These are phyloP conservation scores for Schizophyllum commune DNA, from an alignment of 1,284 basidiomycete species.

Conservation along the genomic window DNA sequence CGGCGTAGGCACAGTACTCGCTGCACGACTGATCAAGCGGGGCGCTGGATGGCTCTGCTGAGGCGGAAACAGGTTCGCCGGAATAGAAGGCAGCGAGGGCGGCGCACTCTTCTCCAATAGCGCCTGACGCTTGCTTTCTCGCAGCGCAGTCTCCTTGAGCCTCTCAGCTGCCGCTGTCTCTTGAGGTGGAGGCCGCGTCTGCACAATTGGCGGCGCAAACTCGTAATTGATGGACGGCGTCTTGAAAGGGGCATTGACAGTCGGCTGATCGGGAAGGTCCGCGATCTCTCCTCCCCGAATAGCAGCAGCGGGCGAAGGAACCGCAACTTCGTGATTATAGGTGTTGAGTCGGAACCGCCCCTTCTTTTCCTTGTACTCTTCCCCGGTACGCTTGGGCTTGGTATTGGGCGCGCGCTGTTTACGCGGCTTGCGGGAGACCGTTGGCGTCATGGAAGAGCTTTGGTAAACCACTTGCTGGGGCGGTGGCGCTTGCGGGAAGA, in stretches of 20 bases:
- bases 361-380: background rate
- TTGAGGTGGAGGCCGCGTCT: background rate
- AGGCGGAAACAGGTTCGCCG: background rate
- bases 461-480: background rate
- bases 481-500: background rate
- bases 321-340: background rate
- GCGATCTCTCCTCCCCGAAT: no score
- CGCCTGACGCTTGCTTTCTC: background rate
- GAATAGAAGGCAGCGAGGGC: background rate
- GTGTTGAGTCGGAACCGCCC: background rate
- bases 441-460: background rate
- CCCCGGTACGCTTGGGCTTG: background rate
- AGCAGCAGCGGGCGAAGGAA: background rate
- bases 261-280: background rate
- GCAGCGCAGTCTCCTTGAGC: background rate
- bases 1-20: no score
- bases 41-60: no score
- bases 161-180: background rate
- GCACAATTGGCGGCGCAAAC: background rate
- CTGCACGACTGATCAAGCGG: no score
- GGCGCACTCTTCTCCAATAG: background rate
- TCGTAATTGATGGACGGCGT: background rate
- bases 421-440: background rate
- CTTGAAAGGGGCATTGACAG: background rate
- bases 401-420: background rate